Conservation (phyloP, 108 stramenopile genomes). For the Ochromonas danica region DNA sequence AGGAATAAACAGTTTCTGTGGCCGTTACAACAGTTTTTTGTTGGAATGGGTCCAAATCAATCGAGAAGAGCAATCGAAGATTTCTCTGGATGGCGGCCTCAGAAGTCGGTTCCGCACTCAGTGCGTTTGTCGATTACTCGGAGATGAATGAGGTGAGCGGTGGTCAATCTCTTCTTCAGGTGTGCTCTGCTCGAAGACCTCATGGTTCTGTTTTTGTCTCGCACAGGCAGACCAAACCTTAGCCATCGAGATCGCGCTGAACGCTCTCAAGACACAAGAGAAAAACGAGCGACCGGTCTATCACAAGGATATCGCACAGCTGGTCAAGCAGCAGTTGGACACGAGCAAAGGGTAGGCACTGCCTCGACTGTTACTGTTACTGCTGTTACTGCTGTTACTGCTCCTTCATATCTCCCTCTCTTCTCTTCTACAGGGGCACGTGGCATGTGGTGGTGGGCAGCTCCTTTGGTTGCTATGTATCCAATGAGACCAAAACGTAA, state of each 20-base stretch:
- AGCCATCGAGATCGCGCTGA: conserved; percentile 23
- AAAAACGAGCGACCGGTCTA: conserved; percentile 26
- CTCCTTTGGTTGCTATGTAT: conserved; percentile 26
- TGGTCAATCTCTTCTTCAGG: not conserved
- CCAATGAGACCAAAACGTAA: conserved; percentile 36
- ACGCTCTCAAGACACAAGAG: conserved; percentile 22
- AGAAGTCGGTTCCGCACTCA: too few species aligned
- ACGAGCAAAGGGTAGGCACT: conserved; percentile 11
- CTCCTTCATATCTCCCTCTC: not conserved
- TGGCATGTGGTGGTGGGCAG: conserved; percentile 32
- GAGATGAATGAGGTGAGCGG: not conserved
- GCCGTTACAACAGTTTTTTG: too few species aligned
- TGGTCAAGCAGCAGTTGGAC: conserved; percentile 29
- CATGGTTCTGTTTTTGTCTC: not conserved
- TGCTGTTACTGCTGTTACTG: not conserved
- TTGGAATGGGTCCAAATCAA: too few species aligned
- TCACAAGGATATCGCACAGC: conserved; percentile 33
- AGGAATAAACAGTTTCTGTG: too few species aligned
- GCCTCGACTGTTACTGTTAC: not conserved
- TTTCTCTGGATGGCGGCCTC: too few species aligned
- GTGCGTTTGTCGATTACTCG: not conserved
- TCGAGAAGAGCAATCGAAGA: too few species aligned
- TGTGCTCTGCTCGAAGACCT: not conserved
- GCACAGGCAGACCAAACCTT: conserved; percentile 8
- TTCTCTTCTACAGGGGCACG: conserved; percentile 24